Base-by-base conservation (phyloP, 306 rosid genomes). In the Prunus salicina region DNA sequence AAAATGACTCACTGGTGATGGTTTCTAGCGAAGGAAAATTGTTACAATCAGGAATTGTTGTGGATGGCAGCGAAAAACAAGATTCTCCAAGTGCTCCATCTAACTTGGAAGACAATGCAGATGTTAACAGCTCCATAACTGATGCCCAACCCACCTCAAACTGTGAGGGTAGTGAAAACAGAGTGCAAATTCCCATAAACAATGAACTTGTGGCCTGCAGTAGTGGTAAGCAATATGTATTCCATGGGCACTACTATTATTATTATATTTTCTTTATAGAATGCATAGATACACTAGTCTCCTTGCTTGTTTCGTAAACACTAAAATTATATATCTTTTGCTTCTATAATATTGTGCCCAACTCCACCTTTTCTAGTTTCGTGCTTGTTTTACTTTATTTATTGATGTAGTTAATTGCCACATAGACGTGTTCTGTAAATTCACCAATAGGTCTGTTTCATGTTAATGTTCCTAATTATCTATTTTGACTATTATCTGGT, bases 141-240 rank as follows among this genome's bases (percentile, higher is more conserved):
- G 80, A 24, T 65, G 27, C 57, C 69, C 76, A 41, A 34, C 13
- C 58, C 25, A 64, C 63, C 38, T 74, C 53, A 58, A 66, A 55
- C 64, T 78, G 43, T 2, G 72, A 71, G 64, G 71, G 62, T 45
- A 46, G 65, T 46, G 81, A 3, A 67, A 81, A 56, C 53, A 46
- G 51, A 69, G 20, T 75, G 72, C 81, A 62, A 38, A 78, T 62
- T 63, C 53, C 87, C 57, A 65, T 57, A 34, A 74, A 72, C 81
- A 56, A 43, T 46, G 83, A 78, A 69, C 76, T 67, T 71, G 78
- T 82, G 74, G 75, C 64, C 77, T 74, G 57, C 79, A 79, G 77
- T 79, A 73, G 69, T 69, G 98, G 98, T 93, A 86, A 82, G 83
- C 63, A 72, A 73, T 43, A 64, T 68, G 75, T 53, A 13, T 45